Conservation (phyloP, 495 filamentous ascomycete species). For the Sabuloglossum arenarium region DNA sequence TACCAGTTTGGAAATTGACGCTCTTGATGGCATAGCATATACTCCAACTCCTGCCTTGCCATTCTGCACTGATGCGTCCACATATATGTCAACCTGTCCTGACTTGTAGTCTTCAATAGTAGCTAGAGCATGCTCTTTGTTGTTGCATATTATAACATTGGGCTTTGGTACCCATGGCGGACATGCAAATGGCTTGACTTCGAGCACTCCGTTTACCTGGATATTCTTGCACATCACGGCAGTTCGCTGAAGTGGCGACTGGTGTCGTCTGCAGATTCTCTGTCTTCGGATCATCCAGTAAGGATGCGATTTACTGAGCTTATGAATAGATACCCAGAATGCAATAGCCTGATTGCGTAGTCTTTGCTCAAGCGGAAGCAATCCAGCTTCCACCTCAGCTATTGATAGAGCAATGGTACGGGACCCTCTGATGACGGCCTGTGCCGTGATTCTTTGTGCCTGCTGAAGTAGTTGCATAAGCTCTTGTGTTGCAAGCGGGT, state of each 20-base stretch:
- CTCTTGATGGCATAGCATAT: neutral
- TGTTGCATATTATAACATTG: constrained; percentile 6
- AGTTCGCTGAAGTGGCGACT: neutral
- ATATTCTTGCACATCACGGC: constrained; percentile 4
- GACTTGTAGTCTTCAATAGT: constrained; percentile 3
- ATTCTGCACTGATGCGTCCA: constrained; percentile 7
- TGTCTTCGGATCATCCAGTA: neutral
- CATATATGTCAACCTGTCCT: constrained; percentile 8
- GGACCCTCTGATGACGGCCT: neutral
- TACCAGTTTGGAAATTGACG: constrained; percentile 4
- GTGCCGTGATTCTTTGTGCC: constrained; percentile 4
- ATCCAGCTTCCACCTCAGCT: constrained; percentile 4
- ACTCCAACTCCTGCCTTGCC: neutral
- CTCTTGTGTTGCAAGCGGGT: constrained; percentile 2
- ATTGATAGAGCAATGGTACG: constrained; percentile 5
- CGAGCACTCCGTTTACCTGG: neutral
- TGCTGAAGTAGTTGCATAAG: constrained; percentile 1
- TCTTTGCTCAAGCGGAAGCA: constrained; percentile 7
- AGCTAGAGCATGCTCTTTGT: constrained; percentile 4
- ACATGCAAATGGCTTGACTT: constrained; percentile 5
- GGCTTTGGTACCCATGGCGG: constrained; percentile 5
- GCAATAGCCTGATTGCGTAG: constrained; percentile 8
- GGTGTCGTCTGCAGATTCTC: neutral
- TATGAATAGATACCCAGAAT: constrained; percentile 7
- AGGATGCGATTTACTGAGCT: constrained; percentile 2